Percentiles rank a stretch among this genome's conserved stretches.
Conservation (phyloP, 371 early-diverging fungal genomes). For the Apophysomyces sp. region DNA sequence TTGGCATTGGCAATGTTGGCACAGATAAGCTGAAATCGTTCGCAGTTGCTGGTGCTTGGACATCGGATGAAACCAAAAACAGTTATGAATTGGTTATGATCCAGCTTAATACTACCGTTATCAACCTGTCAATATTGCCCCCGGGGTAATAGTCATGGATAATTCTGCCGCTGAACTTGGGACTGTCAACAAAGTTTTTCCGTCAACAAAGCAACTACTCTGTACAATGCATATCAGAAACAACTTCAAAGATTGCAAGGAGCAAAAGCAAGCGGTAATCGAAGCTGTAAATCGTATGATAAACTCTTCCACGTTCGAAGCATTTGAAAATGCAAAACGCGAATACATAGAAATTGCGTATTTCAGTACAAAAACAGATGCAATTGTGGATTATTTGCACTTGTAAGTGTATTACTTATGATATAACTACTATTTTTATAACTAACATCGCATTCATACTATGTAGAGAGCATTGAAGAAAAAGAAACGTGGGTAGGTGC, state of each 20-base stretch:
- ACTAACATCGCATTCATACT: not conserved
- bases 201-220: not conserved
- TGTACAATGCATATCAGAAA: not conserved
- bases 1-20: conserved; percentile 6
- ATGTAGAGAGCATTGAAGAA: not conserved
- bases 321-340: not conserved
- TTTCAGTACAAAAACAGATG: not conserved
- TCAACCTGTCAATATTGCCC: not conserved
- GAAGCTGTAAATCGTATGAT: not conserved
- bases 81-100: conserved; percentile 1
- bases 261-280: not conserved
- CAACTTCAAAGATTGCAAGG: not conserved
- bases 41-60: conserved; percentile 9
- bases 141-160: not conserved
- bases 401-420: not conserved
- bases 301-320: not conserved
- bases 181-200: not conserved
- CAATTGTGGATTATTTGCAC: not conserved
- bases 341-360: not conserved
- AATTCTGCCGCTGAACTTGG: not conserved
- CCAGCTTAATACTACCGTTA: not conserved
- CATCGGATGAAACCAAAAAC: not conserved
- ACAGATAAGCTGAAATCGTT: conserved; percentile 3
- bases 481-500: conserved; percentile 8
- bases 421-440: not conserved